phyloP scores from a whole-genome alignment of 169 alveolate genomes.

The Neospora caninum region DNA sequence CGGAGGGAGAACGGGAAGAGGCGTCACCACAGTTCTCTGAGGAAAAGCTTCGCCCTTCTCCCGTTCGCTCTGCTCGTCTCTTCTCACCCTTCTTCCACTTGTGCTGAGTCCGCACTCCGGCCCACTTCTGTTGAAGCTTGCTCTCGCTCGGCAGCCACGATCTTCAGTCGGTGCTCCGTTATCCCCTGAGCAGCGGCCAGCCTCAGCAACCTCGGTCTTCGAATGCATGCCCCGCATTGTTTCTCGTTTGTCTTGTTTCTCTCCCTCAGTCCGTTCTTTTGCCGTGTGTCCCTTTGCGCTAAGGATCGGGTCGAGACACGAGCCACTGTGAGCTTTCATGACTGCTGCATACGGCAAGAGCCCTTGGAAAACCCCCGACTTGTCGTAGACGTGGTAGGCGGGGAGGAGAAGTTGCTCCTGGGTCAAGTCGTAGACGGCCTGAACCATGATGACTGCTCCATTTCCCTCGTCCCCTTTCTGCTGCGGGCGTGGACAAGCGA shows the following conservation, averaged over 20 bases:
- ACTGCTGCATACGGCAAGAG: not conserved
- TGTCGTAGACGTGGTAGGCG: not conserved
- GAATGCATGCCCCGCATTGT: not conserved
- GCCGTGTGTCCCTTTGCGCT: no score
- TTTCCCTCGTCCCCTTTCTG: not conserved
- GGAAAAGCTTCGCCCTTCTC: not conserved
- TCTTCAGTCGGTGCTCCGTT: not conserved
- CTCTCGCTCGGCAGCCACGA: not conserved
- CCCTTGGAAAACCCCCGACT: not conserved
- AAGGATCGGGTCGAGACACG: no score
- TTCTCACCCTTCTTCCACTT: slow-evolving; percentile 3
- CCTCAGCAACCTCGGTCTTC: not conserved
- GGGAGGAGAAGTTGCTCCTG: slow-evolving; percentile 10
- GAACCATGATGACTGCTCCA: not conserved
- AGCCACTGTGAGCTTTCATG: not conserved
- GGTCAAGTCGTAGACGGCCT: not conserved
- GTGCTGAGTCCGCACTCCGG: not conserved
- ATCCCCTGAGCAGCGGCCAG: not conserved
- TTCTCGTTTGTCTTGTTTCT: not conserved
- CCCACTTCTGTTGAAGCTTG: not conserved
- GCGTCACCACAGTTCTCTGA: not conserved
- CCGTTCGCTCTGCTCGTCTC: not conserved
- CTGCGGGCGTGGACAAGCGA: not conserved
- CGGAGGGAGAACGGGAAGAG: not conserved
- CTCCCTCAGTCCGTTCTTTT: not conserved